Evolutionary conservation across 2,329 filamentous ascomycete species (phyloP), one percentile per base, ranked within the genome.

Genomic region (Neoascochyta sp.): DNA sequence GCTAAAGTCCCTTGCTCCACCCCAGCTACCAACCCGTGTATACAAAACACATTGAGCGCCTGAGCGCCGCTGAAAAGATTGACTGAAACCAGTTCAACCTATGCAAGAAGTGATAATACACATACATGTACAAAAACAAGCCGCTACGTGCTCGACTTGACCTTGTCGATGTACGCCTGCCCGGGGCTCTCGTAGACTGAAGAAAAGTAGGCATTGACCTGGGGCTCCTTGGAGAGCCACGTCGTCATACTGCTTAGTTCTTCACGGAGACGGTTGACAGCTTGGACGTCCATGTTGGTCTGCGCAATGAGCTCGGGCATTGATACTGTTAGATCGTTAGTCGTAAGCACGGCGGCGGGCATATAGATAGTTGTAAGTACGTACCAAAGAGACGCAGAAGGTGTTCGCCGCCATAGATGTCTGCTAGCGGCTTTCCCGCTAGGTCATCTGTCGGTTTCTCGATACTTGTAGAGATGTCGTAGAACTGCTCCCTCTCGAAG

Each of bases 241-340:
- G 78, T 74, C 8, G 83, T 86, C 64, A 98, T 81, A 64, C 88
- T 90, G 47, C 78, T 75, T 10, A 98, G 74, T 61, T 98, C 92
- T 52, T 95, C 87, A 9, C 88, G 82, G 15, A 96, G 77, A 25
- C 88, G 83, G 41, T 82, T 84, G 22, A 95, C 86, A 3, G 88
- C 89, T 60, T 94, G 88, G 30, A 83, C 74, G 55, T 96, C 92
- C 88, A 98, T 95, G 66, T 96, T 96, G 29, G 92, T 98, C 62
- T 98, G 92, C 4, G 89, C 89, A 41, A 96, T 81, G 22, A 96
- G 79, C 58, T 98, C 92, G 1, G 92, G 90, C 49, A 96, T 80
- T 1, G 84, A 83, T 3, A 93, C 90, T 95, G 9, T 17, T 5
- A 10, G 7, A 12, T 29, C 11, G 5, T 13, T 9, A 31, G 10